Evolutionary conservation across 2,329 filamentous ascomycete genomes (phyloP), one percentile per base, ranked within the genome.

Genomic region (Rhynchosporium agropyri): DNA sequence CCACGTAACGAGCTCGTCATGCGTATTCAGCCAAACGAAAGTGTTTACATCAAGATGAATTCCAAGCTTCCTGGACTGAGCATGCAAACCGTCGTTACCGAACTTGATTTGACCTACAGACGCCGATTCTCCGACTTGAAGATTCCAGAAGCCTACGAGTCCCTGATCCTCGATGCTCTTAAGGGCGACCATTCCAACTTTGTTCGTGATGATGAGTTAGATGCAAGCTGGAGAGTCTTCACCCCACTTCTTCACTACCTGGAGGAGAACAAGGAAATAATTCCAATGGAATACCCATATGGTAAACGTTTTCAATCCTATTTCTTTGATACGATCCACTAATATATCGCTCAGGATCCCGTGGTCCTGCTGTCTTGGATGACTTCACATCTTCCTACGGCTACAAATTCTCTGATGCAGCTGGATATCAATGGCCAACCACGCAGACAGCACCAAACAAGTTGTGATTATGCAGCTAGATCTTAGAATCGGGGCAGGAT

Each of bases 1-100:
- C 96, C 95, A 64, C 90, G 96, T 71, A 99, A 99, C 82, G 95
- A 99, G 81, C 89, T 99, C 69, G 95, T 99, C 74, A 97, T 99
- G 82, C 93, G 95, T 71, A 96, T 99, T 69, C 95, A 99, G 83
- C 95, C 95, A 73, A 99, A 99, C 81, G 95, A 99, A 84, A 96
- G 91, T 76, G 93, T 99, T 70, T 99, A 99, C 82, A 96, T 98
- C 79, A 99, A 99, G 88, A 99, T 99, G 95, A 99, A 99, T 89
- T 98, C 94, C 36, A 99, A 99, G 84, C 84, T 99, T 64, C 96
- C 95, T 26, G 95, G 95, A 73, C 83, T 99, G 73, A 98, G 92
- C 83, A 99, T 98, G 93, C 95, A 99, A 84, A 99, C 95, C 12
- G 95, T 98, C 45, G 91, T 97, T 72, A 99, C 95, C 65, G 95